phyloP scores from a whole-genome alignment of 2,329 filamentous ascomycete species.

The Pyricularia pennisetigena region DNA sequence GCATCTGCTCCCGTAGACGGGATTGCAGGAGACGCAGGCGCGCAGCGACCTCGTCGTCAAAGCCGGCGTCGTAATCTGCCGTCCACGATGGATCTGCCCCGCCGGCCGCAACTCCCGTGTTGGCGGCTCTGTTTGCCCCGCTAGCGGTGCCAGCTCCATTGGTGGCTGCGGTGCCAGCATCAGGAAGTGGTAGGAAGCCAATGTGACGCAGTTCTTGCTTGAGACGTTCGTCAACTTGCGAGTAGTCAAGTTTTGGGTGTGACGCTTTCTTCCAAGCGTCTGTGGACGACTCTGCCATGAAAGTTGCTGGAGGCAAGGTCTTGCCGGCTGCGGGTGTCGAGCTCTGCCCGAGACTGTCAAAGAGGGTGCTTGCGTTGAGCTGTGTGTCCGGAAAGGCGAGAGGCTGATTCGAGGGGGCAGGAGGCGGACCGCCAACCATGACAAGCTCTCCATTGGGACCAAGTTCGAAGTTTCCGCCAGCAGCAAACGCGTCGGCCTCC shows the following conservation, averaged over 20 bases:
- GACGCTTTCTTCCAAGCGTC: constrained; percentile 72
- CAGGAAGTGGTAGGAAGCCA: constrained; percentile 59
- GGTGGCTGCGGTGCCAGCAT: constrained; percentile 12
- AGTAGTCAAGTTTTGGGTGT: constrained; percentile 70
- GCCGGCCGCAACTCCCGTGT: constrained; percentile 3
- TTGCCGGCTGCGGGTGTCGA: constrained; percentile 25
- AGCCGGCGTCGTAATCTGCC: constrained; percentile 80
- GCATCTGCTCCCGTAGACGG: constrained; percentile 71
- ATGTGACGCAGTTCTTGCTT: constrained; percentile 87
- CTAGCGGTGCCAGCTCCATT: constrained; percentile 6
- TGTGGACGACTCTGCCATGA: constrained; percentile 66
- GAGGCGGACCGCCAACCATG: constrained; percentile 2
- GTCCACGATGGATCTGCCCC: constrained; percentile 18
- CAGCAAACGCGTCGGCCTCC: background rate
- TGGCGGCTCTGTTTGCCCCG: constrained; percentile 6
- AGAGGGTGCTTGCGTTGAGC: background rate
- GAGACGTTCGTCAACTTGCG: constrained; percentile 79
- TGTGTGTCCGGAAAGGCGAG: background rate
- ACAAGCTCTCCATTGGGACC: constrained; percentile 3
- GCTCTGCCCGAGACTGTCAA: constrained; percentile 14
- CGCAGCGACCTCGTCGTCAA: constrained; percentile 88
- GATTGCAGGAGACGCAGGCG: constrained; percentile 78
- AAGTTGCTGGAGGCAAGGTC: constrained; percentile 58
- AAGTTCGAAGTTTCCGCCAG: constrained; percentile 4
- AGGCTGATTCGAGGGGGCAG: constrained; percentile 2